Evolutionary conservation across 768 basidiomycete species (phyloP), one percentile per base, ranked within the genome.

Genomic region (Astraeus odoratus): DNA sequence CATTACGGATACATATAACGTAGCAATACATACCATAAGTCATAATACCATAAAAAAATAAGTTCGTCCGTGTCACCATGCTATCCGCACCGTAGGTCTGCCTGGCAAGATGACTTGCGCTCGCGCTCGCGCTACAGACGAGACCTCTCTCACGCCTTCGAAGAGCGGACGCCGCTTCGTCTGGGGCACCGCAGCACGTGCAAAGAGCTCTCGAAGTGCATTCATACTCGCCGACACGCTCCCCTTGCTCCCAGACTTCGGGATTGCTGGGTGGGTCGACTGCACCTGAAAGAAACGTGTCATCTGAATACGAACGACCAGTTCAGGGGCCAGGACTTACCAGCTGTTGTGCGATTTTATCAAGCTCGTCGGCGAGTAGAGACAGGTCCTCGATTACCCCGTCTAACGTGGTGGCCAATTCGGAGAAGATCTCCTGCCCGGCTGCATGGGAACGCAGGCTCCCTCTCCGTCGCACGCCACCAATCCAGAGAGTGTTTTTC

Each of bases 281-380:
- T 41, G 56, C 27, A 51, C 52, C 60, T 60, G 43, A 22, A 34
- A n/a, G n/a, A 7, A 43, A 45, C 24, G 22, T 26, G 23, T 20
- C 10, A 34, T 58, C 30, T 58, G 36, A 4, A n/a, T 16, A 2
- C 12, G 24, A 40, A 24, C 23, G 24, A 12, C 18, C 20, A 33
- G 23, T 3, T 4, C 20, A 1, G 16, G 29, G 19, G 12, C 35
- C 7, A 13, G 23, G 13, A 37, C 64, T 39, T 41, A 55, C 62
- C n/a, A 64, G 47, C 8, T 52, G 49, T 4, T 57, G 54, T 2
- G 64, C 51, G 6, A 57, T 59, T 55, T 54, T 57, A 9, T 64
- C 62, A 20, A 64, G 59, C 29, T 64, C 59, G 10, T 51, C 52
- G 7, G 41, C 43, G 41, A 64, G 44, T 20, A 49, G 55, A 9